A percentile compares a stretch with the other conserved stretches of the same genome.
Evolutionary conservation across 371 early-diverging fungal species (phyloP).

Genomic region (Parasitella parasitica): DNA sequence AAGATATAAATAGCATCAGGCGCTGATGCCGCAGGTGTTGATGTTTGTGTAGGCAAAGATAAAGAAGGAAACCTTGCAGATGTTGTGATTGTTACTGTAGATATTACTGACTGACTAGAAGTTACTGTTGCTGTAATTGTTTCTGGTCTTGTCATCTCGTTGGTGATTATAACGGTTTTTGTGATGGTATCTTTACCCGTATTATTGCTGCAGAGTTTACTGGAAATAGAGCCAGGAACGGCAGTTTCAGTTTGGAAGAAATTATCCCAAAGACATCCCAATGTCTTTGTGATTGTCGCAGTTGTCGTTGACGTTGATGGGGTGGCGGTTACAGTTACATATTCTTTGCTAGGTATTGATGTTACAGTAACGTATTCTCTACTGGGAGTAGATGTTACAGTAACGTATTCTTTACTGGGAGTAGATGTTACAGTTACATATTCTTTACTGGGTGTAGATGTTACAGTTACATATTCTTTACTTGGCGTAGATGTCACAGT

Average conservation of each 20-base stretch:
- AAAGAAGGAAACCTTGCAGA: background rate
- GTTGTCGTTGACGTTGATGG: background rate
- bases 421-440: background rate
- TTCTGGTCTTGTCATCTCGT: background rate
- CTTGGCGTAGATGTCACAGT: background rate
- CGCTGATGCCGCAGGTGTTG: background rate
- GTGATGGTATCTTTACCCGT: background rate
- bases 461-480: background rate
- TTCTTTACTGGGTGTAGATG: background rate
- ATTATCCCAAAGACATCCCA: background rate
- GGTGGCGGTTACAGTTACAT: background rate
- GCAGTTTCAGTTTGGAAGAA: background rate
- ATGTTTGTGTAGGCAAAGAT: background rate
- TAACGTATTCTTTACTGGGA: background rate
- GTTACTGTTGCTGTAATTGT: background rate
- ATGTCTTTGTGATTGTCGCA: background rate
- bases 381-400: background rate
- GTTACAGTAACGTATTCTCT: background rate
- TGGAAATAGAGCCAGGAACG: background rate
- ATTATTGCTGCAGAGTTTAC: background rate
- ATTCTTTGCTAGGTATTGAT: background rate
- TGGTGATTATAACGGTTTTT: background rate
- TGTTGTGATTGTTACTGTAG: background rate
- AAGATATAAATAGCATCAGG: background rate
- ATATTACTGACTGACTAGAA: background rate